phyloP scores from a whole-genome alignment of 345 rosid genomes.

The Jatropha curcas region DNA sequence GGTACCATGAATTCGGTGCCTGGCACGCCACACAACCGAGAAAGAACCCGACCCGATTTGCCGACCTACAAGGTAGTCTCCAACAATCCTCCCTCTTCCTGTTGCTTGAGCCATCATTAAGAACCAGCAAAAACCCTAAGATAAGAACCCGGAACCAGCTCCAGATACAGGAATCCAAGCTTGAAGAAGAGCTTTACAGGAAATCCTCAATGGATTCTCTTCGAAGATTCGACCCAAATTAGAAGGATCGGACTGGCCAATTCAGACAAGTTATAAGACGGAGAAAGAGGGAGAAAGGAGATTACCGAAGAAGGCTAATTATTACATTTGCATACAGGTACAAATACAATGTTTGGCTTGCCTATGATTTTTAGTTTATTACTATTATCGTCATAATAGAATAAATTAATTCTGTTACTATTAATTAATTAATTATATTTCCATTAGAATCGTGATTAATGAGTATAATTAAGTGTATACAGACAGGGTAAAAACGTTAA shows the following conservation, averaged over 20 bases:
- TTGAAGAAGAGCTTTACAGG: conserved; percentile 22
- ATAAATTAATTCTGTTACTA: too few species aligned
- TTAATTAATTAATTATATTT: too few species aligned
- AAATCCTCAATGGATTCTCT: conserved; percentile 21
- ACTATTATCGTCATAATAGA: too few species aligned
- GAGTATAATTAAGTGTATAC: neutral
- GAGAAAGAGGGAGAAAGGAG: conserved; percentile 11
- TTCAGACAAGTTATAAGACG: conserved; percentile 23
- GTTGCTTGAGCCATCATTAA: conserved; percentile 61
- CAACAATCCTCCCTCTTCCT: conserved; percentile 73
- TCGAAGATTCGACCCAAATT: conserved; percentile 37
- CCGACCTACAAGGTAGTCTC: conserved; percentile 74
- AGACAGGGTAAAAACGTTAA: neutral
- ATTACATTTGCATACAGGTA: too few species aligned
- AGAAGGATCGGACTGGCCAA: conserved; percentile 29
- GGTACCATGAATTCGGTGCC: conserved; percentile 85
- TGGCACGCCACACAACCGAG: conserved; percentile 93
- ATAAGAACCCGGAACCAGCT: conserved; percentile 31
- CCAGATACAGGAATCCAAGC: conserved; percentile 17
- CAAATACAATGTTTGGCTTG: too few species aligned
- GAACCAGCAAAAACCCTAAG: conserved; percentile 28
- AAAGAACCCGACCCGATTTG: conserved; percentile 98
- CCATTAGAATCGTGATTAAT: neutral
- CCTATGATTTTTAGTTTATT: too few species aligned
- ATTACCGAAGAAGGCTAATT: neutral